Evolutionary conservation across 75 land plant species (phyloP).

Genomic region (Picea sitchensis): DNA sequence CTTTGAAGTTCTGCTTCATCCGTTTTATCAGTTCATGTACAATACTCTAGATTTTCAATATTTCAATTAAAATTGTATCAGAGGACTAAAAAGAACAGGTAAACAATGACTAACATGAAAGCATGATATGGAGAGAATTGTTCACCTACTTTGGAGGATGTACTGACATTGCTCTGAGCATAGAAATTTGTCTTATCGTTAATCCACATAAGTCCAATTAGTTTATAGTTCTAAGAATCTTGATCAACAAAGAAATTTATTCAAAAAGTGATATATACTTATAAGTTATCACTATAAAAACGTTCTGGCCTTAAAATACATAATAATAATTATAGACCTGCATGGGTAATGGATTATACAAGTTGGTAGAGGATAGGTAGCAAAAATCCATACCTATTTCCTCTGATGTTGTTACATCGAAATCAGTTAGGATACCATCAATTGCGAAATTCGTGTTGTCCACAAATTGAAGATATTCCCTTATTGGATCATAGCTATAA

Average conservation of each 20-base stretch:
- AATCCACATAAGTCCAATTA: slow-evolving; percentile 1
- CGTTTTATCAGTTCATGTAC: neutral
- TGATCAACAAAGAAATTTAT: neutral
- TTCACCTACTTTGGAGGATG: neutral
- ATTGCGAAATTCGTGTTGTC: slow-evolving; percentile 58
- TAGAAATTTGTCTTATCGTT: slow-evolving; percentile 5
- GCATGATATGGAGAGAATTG: neutral
- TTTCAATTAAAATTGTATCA: neutral
- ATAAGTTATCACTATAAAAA: too few species aligned
- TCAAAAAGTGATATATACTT: neutral
- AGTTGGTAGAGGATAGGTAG: too few species aligned
- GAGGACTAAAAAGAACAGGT: neutral
- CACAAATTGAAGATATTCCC: slow-evolving; percentile 61
- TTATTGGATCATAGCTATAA: slow-evolving; percentile 80
- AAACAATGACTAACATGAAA: neutral
- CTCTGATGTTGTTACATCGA: slow-evolving; percentile 75
- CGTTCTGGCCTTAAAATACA: too few species aligned
- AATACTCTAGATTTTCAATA: neutral
- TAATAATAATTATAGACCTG: too few species aligned
- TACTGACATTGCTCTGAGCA: slow-evolving; percentile 5
- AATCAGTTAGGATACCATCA: slow-evolving; percentile 84
- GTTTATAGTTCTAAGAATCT: neutral
- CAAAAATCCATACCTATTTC: slow-evolving; percentile 50
- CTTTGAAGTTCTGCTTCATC: too few species aligned
- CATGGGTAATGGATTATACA: too few species aligned